Evolutionary conservation across 495 filamentous ascomycete genomes (phyloP), one percentile per base, ranked within the genome.

Genomic region (Aspergillus indologenus): DNA sequence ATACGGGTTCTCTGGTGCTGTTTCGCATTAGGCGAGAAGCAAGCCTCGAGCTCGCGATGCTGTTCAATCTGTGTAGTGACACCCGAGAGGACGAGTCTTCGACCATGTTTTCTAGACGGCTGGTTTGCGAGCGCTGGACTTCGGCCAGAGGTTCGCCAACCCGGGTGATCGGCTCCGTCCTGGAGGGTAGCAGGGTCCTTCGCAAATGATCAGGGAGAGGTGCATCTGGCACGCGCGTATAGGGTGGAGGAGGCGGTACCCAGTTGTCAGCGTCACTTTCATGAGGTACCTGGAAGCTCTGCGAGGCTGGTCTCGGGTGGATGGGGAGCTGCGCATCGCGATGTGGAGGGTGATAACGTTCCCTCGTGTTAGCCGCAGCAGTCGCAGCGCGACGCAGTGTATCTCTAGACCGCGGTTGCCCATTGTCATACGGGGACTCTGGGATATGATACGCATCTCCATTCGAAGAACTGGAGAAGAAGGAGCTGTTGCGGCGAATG

Each of bases 241-340:
- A 96, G 8, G 91, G 90, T 14, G 92, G 92, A n/a, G 92, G 92
- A 0, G 92, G 92, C 21, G 92, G 89, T 7, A 92, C 90, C 92
- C 92, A 96, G 60, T 92, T 90, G 61, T 96, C 92, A 4, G 90
- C 90, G 66, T 96, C 90, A 59, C 88, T 92, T 70, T 95, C 90
- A 71, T 95, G 89, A 12, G 91, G 91, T 58, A 89, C 81, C 26
- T 72, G 66, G 47, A 70, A 67, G 46, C 49, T 43, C 22, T 54
- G 59, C n/a, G 59, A 59, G 45, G 56, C 57, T 20, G 54, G 57
- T 42, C 43, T 48, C 5, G 48, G 34, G 17, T 59, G 63, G 57
- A 68, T 62, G 45, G 51, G 69, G 22, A 46, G 66, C 2, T 57
- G 51, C 34, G 67, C 62, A 14, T 65, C 61, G 11, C 64, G 69